Conservation (phyloP, 176 grass and related monocot genomes). For the Microstegium vimineum region DNA sequence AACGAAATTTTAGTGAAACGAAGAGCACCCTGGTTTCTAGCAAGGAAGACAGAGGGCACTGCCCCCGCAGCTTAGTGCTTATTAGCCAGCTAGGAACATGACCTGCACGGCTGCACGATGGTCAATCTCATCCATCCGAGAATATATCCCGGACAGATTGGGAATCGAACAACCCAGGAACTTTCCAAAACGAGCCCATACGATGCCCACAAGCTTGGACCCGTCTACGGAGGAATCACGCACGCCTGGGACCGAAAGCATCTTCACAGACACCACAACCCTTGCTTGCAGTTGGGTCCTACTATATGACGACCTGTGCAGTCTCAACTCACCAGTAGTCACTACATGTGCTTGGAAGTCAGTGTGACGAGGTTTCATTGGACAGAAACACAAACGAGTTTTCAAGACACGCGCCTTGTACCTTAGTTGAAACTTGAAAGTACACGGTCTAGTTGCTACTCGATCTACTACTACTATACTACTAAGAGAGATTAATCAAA, state of each 20-base stretch:
- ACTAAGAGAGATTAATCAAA: no score
- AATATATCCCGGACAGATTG: background rate
- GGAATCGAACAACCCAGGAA: background rate
- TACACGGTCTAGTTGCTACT: no score
- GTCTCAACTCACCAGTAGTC: background rate
- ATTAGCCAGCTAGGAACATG: no score
- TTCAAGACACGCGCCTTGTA: background rate
- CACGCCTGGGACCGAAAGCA: background rate
- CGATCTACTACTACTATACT: no score
- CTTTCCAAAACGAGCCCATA: constrained; percentile 19
- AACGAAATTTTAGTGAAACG: no score
- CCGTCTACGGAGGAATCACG: constrained; percentile 5
- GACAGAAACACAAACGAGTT: background rate
- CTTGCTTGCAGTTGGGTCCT: background rate
- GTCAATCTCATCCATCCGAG: background rate
- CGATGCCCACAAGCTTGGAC: constrained; percentile 10
- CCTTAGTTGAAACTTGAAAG: no score
- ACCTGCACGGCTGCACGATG: background rate
- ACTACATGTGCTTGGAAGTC: background rate
- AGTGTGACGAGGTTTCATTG: background rate
- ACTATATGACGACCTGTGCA: background rate
- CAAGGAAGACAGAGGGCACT: no score
- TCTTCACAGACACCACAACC: background rate
- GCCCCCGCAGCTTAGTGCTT: no score
- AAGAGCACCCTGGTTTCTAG: no score